Base-by-base conservation (phyloP, 805 yeast species). In the Candida piceae region DNA sequence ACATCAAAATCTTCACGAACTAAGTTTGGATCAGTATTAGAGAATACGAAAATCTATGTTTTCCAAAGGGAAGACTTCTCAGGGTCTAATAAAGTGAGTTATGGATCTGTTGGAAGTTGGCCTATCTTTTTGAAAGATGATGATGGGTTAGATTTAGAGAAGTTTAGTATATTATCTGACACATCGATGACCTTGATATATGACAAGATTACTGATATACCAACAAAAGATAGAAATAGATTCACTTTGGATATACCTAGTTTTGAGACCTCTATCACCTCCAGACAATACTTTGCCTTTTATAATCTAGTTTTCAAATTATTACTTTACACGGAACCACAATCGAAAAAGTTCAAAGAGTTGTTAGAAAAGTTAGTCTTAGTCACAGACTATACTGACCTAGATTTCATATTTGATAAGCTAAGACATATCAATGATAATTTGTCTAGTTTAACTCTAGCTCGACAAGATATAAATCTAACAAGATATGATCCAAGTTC, bases 51-150 rank as follows among this genome's bases (percentile, higher is more conserved):
- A 50, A 74, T 85, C 16, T 83, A 81, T 52, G 77, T 83, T 4
- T 66, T 89, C 33, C 67, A 74, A 31, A 74, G 75, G 45, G 66
- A 67, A 5, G 77, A 75, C 16, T 62, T 69, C 27, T 21, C 31
- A 12, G 28, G 35, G 19, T 23, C 49, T 69, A 8, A 65, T 22
- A 69, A 72, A 47, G 70, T 73, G 29, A 59, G 73, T 2, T 88
- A 86, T 59, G 93, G 95, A 1, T 72, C 84, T 2, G 57, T 51
- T 7, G 50, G 60, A 12, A 63, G 64, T 15, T 89, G 96, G 97
- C 96, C 96, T 3, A 94, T 96, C 0, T 89, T 95, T 87, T 57
- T 88, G 2, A 55, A n/a, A 13, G 17, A 76, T 32, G 95, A 86
- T 50, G 65, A 80, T 16, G 76, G 84, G 44, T 72, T 76, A 43